A percentile compares a stretch with the other conserved stretches of the same genome.
Conservation (phyloP, 441 rosid species). For the Jatropha multifida region DNA sequence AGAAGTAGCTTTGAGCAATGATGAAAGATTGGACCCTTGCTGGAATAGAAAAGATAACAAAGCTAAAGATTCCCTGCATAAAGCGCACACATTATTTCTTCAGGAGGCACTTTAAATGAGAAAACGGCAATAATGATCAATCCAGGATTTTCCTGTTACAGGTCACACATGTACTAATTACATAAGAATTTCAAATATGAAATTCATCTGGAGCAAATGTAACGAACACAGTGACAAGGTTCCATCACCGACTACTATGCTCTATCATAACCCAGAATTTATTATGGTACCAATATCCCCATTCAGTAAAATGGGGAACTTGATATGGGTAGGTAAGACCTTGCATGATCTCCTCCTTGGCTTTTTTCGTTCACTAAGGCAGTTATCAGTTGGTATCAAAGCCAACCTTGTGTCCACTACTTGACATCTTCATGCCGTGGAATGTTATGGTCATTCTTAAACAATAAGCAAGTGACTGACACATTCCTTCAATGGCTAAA, state of each 20-base stretch:
- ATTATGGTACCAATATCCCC: not conserved
- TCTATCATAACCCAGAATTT: not conserved
- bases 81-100: not conserved
- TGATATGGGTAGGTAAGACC: not conserved
- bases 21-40: slow-evolving; percentile 16
- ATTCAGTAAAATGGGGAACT: not conserved
- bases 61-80: slow-evolving; percentile 36
- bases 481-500: not conserved
- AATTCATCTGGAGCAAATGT: not conserved
- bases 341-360: not conserved
- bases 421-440: not conserved
- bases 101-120: not conserved
- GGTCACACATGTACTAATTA: not conserved
- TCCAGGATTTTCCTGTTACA: not conserved
- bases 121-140: not conserved
- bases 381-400: not conserved
- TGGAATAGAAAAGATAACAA: slow-evolving; percentile 22
- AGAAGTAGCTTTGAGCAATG: slow-evolving; percentile 18
- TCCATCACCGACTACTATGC: not conserved
- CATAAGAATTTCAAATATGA: not conserved
- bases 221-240: not conserved
- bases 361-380: not conserved
- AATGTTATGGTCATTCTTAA: not conserved
- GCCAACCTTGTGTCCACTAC: not conserved
- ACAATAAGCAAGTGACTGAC: not conserved